These are phyloP conservation scores for Fusarium sp. DNA, from an alignment of 2,329 filamentous ascomycete genomes.

Conservation along the genomic window DNA sequence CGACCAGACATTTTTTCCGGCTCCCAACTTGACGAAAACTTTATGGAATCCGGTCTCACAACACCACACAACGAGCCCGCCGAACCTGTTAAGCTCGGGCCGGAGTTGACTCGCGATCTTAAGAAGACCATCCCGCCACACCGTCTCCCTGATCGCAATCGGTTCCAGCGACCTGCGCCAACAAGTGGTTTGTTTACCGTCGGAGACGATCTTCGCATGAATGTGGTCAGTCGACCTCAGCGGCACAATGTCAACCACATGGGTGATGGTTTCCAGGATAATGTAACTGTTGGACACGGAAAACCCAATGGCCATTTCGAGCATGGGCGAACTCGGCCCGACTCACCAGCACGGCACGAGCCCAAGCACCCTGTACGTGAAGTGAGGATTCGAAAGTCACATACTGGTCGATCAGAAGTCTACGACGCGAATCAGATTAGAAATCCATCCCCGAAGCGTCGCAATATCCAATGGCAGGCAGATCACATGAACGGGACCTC, in stretches of 20 bases:
- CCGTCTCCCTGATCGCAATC: slow-evolving; percentile 25
- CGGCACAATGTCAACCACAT: slow-evolving; percentile 48
- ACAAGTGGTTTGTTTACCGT: slow-evolving; percentile 46
- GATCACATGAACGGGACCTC: slow-evolving; percentile 33
- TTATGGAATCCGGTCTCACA: slow-evolving; percentile 57
- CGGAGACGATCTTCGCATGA: slow-evolving; percentile 56
- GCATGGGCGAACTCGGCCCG: slow-evolving; percentile 37
- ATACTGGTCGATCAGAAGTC: slow-evolving; percentile 41
- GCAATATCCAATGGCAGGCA: slow-evolving; percentile 39
- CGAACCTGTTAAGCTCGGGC: slow-evolving; percentile 40
- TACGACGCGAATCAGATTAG: slow-evolving; percentile 39
- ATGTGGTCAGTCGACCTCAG: slow-evolving; percentile 49
- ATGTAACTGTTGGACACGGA: slow-evolving; percentile 30
- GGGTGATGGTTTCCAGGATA: slow-evolving; percentile 53
- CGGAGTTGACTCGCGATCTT: slow-evolving; percentile 46
- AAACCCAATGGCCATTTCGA: slow-evolving; percentile 37
- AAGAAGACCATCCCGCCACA: slow-evolving; percentile 40
- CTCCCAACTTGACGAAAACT: slow-evolving; percentile 56
- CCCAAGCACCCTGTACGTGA: slow-evolving; percentile 59
- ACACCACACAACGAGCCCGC: slow-evolving; percentile 54
- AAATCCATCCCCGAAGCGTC: slow-evolving; percentile 48
- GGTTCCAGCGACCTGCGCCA: slow-evolving; percentile 25
- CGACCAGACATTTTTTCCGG: slow-evolving; percentile 53
- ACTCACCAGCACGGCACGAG: slow-evolving; percentile 46
- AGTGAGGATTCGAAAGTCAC: slow-evolving; percentile 48